These are phyloP conservation scores for Bigelowiella natans DNA, from an alignment of 78 protist genomes.

Conservation along the genomic window DNA sequence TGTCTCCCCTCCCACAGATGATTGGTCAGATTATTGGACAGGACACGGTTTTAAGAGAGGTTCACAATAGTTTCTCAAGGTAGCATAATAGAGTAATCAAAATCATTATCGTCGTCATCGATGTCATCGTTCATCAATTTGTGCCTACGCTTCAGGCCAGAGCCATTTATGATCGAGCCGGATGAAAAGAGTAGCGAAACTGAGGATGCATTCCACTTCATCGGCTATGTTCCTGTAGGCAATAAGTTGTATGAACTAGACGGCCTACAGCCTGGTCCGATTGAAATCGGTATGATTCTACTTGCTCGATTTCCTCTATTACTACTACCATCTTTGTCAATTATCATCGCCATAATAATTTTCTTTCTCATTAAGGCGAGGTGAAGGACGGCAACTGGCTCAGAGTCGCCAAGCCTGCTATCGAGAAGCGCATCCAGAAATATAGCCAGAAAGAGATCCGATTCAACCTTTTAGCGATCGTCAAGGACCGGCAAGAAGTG, in stretches of 20 bases:
- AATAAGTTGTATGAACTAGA: slow-evolving; percentile 86
- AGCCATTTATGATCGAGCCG: slow-evolving; percentile 49
- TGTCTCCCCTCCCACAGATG: too few relatives aligned
- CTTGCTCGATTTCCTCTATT: too few relatives aligned
- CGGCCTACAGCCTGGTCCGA: slow-evolving; percentile 86
- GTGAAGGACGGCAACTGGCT: neutral
- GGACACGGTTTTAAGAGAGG: neutral
- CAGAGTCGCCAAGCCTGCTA: neutral
- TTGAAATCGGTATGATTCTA: neutral
- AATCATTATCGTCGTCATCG: too few relatives aligned
- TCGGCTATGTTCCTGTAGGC: slow-evolving; percentile 68
- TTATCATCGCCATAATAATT: too few relatives aligned
- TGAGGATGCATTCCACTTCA: slow-evolving; percentile 83
- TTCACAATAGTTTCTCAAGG: neutral
- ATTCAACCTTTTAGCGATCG: slow-evolving; percentile 75
- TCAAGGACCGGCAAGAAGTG: slow-evolving; percentile 19
- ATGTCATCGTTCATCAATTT: too few relatives aligned
- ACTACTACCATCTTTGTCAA: too few relatives aligned
- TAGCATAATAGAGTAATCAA: too few relatives aligned
- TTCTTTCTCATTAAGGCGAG: too few relatives aligned
- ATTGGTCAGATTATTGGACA: neutral
- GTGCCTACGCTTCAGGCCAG: slow-evolving; percentile 48
- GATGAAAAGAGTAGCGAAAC: slow-evolving; percentile 26
- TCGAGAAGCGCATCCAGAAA: neutral
- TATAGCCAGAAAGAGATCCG: slow-evolving; percentile 42